Conservation (phyloP, 228 moss, liverwort and hornwort species). For the Sphagnum fallax region DNA sequence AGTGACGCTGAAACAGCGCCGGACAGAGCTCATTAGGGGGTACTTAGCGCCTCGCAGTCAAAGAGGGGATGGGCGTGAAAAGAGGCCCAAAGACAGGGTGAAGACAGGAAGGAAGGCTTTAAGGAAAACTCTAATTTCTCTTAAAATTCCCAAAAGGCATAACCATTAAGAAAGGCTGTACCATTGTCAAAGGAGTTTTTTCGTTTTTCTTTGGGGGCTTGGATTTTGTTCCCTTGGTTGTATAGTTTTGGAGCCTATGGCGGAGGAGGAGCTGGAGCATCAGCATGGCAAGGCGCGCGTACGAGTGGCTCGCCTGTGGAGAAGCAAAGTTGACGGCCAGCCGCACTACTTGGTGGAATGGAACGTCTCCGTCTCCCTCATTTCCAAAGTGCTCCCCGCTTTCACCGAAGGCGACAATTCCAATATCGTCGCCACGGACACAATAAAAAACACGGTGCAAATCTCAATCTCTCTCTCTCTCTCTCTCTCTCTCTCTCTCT, state of each 20-base stretch:
- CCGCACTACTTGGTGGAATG: conserved; percentile 33
- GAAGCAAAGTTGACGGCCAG: conserved; percentile 3
- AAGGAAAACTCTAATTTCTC: too few relatives aligned
- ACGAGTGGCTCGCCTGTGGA: conserved; percentile 45
- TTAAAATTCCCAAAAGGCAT: too few relatives aligned
- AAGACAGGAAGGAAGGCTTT: too few relatives aligned
- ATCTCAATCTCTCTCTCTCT: background rate
- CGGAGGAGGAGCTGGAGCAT: conserved; percentile 20
- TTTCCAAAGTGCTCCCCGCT: conserved; percentile 20
- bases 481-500: background rate
- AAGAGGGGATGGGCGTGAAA: too few relatives aligned
- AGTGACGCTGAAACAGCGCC: too few relatives aligned
- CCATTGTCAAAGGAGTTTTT: background rate
- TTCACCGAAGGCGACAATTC: conserved; percentile 37
- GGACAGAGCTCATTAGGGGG: too few relatives aligned
- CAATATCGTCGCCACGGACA: conserved; percentile 47
- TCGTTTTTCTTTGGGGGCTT: too few relatives aligned
- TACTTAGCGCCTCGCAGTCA: too few relatives aligned
- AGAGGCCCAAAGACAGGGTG: too few relatives aligned
- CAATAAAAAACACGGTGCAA: conserved; percentile 51
- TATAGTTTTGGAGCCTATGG: background rate
- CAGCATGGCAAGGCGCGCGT: conserved; percentile 55
- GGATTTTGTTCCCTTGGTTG: too few relatives aligned
- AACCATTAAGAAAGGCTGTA: too few relatives aligned
- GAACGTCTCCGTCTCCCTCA: conserved; percentile 31